Percentiles rank a stretch among this genome's conserved stretches.
These are phyloP conservation scores for Drechslerella stenobrocha DNA, from an alignment of 2,329 filamentous ascomycete species.

Conservation along the genomic window DNA sequence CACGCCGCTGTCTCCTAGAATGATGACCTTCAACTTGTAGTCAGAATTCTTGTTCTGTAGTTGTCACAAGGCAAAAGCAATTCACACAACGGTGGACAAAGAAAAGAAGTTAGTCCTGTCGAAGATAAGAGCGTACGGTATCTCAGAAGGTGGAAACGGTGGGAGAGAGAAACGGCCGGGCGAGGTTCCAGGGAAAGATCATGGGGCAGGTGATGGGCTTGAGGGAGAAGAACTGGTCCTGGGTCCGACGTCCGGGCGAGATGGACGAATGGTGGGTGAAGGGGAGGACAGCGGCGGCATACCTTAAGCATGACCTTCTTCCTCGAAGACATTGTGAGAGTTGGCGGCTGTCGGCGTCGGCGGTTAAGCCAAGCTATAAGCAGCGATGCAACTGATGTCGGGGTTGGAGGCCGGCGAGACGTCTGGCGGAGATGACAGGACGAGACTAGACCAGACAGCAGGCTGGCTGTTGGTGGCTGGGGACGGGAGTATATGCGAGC, in stretches of 20 bases:
- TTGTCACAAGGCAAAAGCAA: conserved; percentile 43
- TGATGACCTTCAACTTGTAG: conserved; percentile 74
- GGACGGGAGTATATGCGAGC: no score
- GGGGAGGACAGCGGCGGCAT: conserved; percentile 53
- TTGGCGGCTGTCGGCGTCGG: neutral
- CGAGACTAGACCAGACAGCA: no score
- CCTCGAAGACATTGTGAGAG: conserved; percentile 68
- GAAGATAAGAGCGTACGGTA: neutral
- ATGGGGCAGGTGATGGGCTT: neutral
- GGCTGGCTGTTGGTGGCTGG: no score
- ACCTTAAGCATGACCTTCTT: conserved; percentile 94
- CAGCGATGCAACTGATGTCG: conserved; percentile 3
- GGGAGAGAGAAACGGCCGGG: conserved; percentile 6
- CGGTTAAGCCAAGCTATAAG: neutral
- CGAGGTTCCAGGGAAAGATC: neutral
- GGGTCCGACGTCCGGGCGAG: conserved; percentile 12
- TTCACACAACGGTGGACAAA: conserved; percentile 18
- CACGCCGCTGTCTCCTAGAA: conserved; percentile 97
- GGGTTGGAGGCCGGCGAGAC: neutral
- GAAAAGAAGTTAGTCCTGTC: conserved; percentile 41
- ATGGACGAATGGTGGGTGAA: conserved; percentile 16
- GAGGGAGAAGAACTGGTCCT: neutral
- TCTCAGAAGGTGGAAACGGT: conserved; percentile 19
- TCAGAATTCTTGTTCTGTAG: conserved; percentile 51
- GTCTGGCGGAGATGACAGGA: neutral